Evolutionary conservation across 2,329 filamentous ascomycete species (phyloP), one percentile per base, ranked within the genome.

Genomic region (Arthroderma sp.): DNA sequence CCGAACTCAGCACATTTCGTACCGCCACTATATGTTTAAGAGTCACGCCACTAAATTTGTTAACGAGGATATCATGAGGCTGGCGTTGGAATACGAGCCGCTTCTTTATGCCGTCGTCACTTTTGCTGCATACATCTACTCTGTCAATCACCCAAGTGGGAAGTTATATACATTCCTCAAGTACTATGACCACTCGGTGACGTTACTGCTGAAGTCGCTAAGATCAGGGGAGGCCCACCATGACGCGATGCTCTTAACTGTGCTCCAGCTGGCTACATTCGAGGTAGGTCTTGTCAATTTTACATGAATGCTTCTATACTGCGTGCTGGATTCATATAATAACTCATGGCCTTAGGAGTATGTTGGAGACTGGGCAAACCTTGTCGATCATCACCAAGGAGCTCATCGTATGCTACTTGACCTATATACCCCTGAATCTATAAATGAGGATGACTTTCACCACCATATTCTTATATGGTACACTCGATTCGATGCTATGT

Each of bases 311-410:
- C 4, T 9, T 11, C 32, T 4, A 34, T 10, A 11, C 30, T 10
- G 30, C 15, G 31, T 43, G 47, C 48, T 56, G 22, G 58, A 43
- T 39, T 7, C 8, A 5, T 29, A 32, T 40, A 38, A 28, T 42
- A 22, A 22, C 15, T 22, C 15, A 22, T 22, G 15, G 3, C 15
- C 15, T 38, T 55, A 94, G 86, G 91, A 96, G 65, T 93, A 87
- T 55, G 73, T 96, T 38, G 91, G 91, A 8, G 91, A 98, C 59
- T 96, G 87, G 87, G 78, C 93, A 43, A 95, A 93, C 55, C 71
- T 96, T 10, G 81, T 91, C 64, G 85, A 87, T 22, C 91, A 96
- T 60, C 88, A 95, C 60, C 86, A 83, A 58, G 91, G 89, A 7
- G 91, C 91, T 0, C 78, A 83, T 57, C 78, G 85, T 50, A 81